Evolutionary conservation across 2,329 filamentous ascomycete species (phyloP), one percentile per base, ranked within the genome.

Genomic region (Talaromyces sp.): DNA sequence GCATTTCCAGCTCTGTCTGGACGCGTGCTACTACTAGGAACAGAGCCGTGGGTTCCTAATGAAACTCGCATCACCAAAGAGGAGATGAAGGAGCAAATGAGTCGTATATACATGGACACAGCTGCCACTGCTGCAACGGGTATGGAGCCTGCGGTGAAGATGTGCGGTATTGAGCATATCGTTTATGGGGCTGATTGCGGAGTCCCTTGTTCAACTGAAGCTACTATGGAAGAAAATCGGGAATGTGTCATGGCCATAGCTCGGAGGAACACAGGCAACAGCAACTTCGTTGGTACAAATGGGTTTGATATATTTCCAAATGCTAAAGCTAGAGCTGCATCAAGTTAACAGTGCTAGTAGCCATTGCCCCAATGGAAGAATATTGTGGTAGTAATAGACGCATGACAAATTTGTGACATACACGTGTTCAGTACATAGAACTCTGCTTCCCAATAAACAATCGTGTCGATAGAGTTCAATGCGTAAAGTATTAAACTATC

Each of bases 101-200:
- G 57, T 32, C 21, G 48, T 29, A 38, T 58, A 24, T 58, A 53
- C n/a, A 50, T 58, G 29, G 57, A 58, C 38, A 58, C 57, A 14
- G 57, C 57, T 26, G 57, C 57, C 10, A 58, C 57, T 58, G 57
- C 50, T 7, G 53, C 52, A n/a, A 58, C 57, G 9, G 57, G 57
- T 19, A 38, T 58, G 35, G 35, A 21, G n/a, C 57, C 57, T 41
- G 57, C 59, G 7, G 54, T 57, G 14, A 41, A 61, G 46, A 61
- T 61, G 53, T 24, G n/a, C n/a, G 54, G 59, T 7, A n/a, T 61
- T 41, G 54, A 57, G 11, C 24, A 53, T 38, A 29, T 50, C 27
- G 51, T 61, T 11, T 61, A 61, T 29, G 59, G 54, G 26, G 59
- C 59, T 3, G 59, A 61, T 51, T 61, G 59, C 38, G 59, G 59